Base-by-base conservation (phyloP, 73 alveolate genomes). In the Uronychia setigera region DNA sequence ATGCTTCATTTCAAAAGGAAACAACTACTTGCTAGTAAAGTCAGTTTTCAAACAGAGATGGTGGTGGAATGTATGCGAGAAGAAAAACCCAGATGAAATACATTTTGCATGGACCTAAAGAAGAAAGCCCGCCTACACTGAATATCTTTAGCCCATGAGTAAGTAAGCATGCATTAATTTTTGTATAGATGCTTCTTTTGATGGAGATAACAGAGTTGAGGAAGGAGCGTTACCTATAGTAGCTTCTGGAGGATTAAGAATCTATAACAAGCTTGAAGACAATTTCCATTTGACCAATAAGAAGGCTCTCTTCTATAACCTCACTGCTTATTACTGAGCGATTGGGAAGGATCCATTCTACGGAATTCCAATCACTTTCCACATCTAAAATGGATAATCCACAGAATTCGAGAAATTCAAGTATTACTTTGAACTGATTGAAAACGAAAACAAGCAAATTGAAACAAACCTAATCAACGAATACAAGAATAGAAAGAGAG, bases 61-160 rank as follows among this genome's bases (percentile, higher is more conserved):
- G 88, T 81, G 88, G 88, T 81, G 88, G 88, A 81, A 81, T 26
- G 81, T 59, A 59, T 1, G 0, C 11, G 88, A 81, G 57, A 81
- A 81, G 32, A 81, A 32, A 27, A 80, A 81, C 30, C 60, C 75
- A 13, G 88, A 81, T 31, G 88, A 81, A 26, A 59, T 81, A 11
- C 60, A 81, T 81, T 81, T 81, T 31, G 35, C 75, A 31, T 81
- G 88, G 88, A 81, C 88, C 60, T 81, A 59, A 25, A 59, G 88
- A 81, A 81, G 88, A 60, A 81, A 60, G 67, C 74, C n/a, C 67
- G 75, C 60, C 28, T 29, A 59, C 27, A 80, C 75, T 19, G 35
- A 32, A 1, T 31, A 59, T n/a, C 82, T 81, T 0, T n/a, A n/a
- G n/a, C 58, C 60, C 29, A 58, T 75, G 67, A 46, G 19, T 11